Evolutionary conservation across 805 yeast genomes (phyloP), one percentile per base, ranked within the genome.

Genomic region (Yarrowia sp.): DNA sequence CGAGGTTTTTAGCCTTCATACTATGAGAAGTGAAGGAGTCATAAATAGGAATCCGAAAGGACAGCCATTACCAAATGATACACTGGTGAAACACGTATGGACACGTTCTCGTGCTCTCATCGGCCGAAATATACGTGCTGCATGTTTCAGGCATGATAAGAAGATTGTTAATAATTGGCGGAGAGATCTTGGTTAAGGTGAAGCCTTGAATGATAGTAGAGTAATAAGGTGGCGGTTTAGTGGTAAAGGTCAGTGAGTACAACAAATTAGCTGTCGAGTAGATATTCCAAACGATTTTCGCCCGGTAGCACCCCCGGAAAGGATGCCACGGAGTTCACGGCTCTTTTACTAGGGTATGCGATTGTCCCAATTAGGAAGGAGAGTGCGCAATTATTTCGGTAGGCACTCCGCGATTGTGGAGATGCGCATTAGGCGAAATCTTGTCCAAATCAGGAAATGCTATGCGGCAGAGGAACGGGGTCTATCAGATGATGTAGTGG

Each of bases 381-480:
- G 19, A 15, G 4, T 32, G 65, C 65, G 65, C 65, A 10, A 2
- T 45, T 38, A 11, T 42, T 43, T 9, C 11, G 19, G 43, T 14
- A 14, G 2, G n/a, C 19, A n/a, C 10, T 32, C 50, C 42, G 35
- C 38, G 65, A 45, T 40, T 35, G 65, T 43, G 65, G 65, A 59
- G 63, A 56, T 41, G 63, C 63, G 63, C 63, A 41, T 26, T 38
- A 41, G 43, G 63, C 63, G 63, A 22, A 41, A 56, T 41, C 63
- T 59, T 43, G 32, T 58, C 52, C 65, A 45, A 59, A 59, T 59
- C 52, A 59, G 65, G 65, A 59, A 59, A 45, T 43, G 42, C 65
- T 59, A 59, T 59, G 65, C 65, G 65, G 63, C 32, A 3, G 5
- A 11, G 7, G 14, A 56, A 5, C 2, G 5, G 2, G 14, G 3